Base-by-base conservation (phyloP, 768 basidiomycete genomes). In the Termitomyces bulborhizus region DNA sequence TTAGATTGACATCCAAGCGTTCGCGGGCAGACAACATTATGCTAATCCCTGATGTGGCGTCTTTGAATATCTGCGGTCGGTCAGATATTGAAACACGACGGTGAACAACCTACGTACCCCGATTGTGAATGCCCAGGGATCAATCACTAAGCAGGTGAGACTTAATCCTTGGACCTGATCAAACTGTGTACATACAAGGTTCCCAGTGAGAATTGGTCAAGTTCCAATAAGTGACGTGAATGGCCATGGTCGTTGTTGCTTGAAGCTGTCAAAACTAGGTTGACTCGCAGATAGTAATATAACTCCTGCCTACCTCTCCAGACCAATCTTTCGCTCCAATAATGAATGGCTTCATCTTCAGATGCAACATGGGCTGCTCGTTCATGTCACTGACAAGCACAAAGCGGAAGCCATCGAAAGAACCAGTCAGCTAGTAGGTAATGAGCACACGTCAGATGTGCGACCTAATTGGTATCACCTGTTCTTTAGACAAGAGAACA, bases 171-270 rank as follows among this genome's bases (percentile, higher is more conserved):
- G 51, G n/a, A 55, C 47, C 34, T 12, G 3, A 39, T 32, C 32
- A 24, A 46, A 5, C 12, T 31, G 39, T 53, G 12, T 1, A 71
- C 85, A 59, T 65, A 90, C 89, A 68, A 31, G 97, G 96, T 70
- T 98, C 97, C 93, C 97, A 99, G 64, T 98, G 93, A 46, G 97
- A 98, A 66, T 97, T 98, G 24, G 87, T 86, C 48, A 98, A 70
- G 69, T 99, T 99, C 92, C 93, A 99, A 65, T 97, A 99, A 56
- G 85, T 93, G 67, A 97, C 87, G 48, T 86, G 84, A 3, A 85
- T 86, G 24, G 86, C 84, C 63, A 98, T 74, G 0, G 88, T 86
- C 1, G 90, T 88, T 6, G 86, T 85, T 5, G 92, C 90, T 65
- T 88, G 86, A 44, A 98, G 71, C 96, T 98, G 59, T 41, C 47